phyloP scores from a whole-genome alignment of 2,329 filamentous ascomycete genomes.

The Epichloe glyceriae region DNA sequence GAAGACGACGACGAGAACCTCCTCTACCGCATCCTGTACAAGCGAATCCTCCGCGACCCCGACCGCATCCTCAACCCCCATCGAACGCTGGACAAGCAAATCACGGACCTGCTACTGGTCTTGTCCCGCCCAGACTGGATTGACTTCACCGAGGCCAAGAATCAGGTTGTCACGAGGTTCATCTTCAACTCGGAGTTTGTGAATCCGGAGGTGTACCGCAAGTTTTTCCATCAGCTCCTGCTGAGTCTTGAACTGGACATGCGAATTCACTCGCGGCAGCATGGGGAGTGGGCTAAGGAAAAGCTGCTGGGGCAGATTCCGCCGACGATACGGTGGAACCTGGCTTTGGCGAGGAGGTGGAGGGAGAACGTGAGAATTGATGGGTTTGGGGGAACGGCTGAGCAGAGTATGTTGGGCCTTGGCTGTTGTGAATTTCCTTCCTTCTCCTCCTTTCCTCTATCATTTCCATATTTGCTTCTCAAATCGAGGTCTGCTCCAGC shows the following conservation, averaged over 20 bases:
- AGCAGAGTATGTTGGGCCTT: slow-evolving; percentile 30
- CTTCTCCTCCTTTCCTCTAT: background rate
- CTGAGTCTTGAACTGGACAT: slow-evolving; percentile 60
- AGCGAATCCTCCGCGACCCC: slow-evolving; percentile 52
- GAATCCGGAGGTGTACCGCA: slow-evolving; percentile 44
- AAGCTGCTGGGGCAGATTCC: slow-evolving; percentile 53
- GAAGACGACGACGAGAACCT: slow-evolving; percentile 45
- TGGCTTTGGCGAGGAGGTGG: slow-evolving; percentile 64
- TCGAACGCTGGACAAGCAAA: slow-evolving; percentile 55
- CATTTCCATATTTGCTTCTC: background rate
- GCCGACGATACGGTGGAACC: slow-evolving; percentile 57
- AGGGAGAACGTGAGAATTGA: slow-evolving; percentile 56
- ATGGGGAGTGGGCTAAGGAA: slow-evolving; percentile 50
- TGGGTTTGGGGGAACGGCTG: slow-evolving; percentile 38
- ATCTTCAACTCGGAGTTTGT: slow-evolving; percentile 48
- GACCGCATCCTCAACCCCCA: slow-evolving; percentile 49
- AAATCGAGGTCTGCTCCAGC: too few species aligned
- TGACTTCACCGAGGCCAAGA: slow-evolving; percentile 55
- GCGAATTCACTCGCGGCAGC: slow-evolving; percentile 50
- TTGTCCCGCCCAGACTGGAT: slow-evolving; percentile 59
- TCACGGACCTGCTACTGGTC: slow-evolving; percentile 57
- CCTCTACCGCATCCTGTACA: slow-evolving; percentile 53
- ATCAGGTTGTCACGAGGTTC: slow-evolving; percentile 62
- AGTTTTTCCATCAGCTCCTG: slow-evolving; percentile 66
- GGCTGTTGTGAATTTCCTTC: background rate